Conservation (phyloP, 2,329 filamentous ascomycete species). For the Herpomyces periplanetae region DNA sequence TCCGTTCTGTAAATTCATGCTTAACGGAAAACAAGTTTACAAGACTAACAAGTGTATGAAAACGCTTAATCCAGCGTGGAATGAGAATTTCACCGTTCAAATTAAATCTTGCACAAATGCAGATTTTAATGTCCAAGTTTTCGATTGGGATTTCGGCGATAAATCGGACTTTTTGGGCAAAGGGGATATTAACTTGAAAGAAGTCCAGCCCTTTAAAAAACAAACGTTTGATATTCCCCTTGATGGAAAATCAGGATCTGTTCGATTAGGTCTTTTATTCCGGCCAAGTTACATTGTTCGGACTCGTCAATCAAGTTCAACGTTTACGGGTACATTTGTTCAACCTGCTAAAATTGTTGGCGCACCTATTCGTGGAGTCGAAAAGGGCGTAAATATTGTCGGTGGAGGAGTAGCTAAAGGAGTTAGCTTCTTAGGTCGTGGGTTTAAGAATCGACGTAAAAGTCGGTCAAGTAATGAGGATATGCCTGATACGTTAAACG, state of each 20-base stretch:
- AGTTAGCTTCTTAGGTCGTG: constrained; percentile 56
- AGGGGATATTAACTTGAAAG: constrained; percentile 29
- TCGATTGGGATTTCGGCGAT: constrained; percentile 86
- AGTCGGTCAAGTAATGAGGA: no score
- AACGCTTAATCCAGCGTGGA: constrained; percentile 74
- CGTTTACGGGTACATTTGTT: constrained; percentile 63
- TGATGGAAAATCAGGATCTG: constrained; percentile 53
- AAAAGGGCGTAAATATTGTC: constrained; percentile 27
- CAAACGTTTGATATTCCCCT: constrained; percentile 33
- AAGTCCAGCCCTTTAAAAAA: constrained; percentile 46
- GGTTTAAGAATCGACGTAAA: constrained; percentile 35
- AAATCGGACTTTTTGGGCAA: constrained; percentile 65
- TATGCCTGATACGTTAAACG: no score
- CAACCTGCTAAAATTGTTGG: constrained; percentile 63
- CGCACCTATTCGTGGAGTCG: constrained; percentile 69
- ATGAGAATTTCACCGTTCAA: constrained; percentile 60
- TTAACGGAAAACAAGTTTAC: constrained; percentile 59
- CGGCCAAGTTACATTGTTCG: constrained; percentile 65
- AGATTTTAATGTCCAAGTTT: constrained; percentile 44
- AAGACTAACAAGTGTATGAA: constrained; percentile 94
- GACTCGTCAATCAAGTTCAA: constrained; percentile 53
- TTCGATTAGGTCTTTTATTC: constrained; percentile 58
- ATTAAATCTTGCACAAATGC: constrained; percentile 50
- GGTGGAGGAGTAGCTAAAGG: constrained; percentile 53
- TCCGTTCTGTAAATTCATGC: constrained; percentile 71